Conservation (phyloP, 352 stramenopile genomes). For the Plasmopara halstedii region DNA sequence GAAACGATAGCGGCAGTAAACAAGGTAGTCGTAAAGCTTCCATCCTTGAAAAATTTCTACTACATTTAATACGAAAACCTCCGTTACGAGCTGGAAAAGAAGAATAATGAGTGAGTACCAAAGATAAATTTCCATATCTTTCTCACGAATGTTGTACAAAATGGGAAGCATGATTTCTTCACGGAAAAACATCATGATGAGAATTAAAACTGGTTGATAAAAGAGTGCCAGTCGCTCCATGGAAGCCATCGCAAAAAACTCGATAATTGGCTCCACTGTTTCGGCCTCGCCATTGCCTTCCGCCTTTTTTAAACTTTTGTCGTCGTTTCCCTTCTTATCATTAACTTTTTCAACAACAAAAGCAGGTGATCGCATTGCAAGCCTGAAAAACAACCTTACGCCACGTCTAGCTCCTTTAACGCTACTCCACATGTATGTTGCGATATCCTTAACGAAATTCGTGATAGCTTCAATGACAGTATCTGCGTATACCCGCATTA, state of each 20-base stretch:
- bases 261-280: constrained; percentile 96
- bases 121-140: constrained; percentile 97
- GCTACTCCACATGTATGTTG: constrained; percentile 30
- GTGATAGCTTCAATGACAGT: constrained; percentile 76
- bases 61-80: constrained; percentile 93
- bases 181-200: constrained; percentile 94
- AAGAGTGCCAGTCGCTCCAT: constrained; percentile 90
- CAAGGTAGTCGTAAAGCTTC: constrained; percentile 97
- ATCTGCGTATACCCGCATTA: constrained; percentile 89
- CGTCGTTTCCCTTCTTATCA: constrained; percentile 35
- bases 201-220: constrained; percentile 92
- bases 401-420: constrained; percentile 27
- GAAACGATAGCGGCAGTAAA: constrained; percentile 95
- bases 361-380: constrained; percentile 42
- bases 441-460: constrained; percentile 41
- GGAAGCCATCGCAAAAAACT: constrained; percentile 87
- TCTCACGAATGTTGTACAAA: constrained; percentile 94
- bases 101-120: constrained; percentile 94
- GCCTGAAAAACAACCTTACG: constrained; percentile 37
- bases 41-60: constrained; percentile 97
- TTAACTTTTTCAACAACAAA: constrained; percentile 5
- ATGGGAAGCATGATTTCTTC: constrained; percentile 90
- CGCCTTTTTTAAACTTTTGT: constrained; percentile 26
- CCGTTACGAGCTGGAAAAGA: constrained; percentile 90
- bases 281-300: constrained; percentile 59